Base-by-base conservation (phyloP, 495 filamentous ascomycete species). In the Cercophora sp. region DNA sequence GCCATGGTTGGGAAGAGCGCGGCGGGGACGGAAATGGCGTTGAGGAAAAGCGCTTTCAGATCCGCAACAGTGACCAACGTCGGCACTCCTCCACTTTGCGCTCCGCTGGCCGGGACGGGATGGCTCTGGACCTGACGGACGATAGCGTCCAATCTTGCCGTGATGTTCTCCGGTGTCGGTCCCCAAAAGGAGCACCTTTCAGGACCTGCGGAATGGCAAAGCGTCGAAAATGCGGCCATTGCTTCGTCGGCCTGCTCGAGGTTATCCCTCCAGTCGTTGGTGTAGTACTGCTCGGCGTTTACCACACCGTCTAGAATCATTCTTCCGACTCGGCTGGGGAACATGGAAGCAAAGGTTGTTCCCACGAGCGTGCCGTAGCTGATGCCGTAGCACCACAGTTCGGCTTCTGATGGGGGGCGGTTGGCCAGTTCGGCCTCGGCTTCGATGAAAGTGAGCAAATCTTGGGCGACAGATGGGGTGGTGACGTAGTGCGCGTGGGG, bases 341-440 rank as follows among this genome's bases (percentile, higher is more conserved):
- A 48, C 44, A 48, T 32, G 24, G 44, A 48, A 23, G 44, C 24
- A 11, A 48, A 48, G 24, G 44, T 32, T 2, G 44, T 34, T 3
- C 44, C 24, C 8, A 48, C 11, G 44, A 48, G 15, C 5, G 44
- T 48, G 15, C 44, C 44, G 27, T 48, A 48, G n/a, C 44, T 48
- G 44, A 48, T 48, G 24, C 44, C 44, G 16, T 48, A 48, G 24
- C 25, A 29, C 44, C 24, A 48, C 24, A 48, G n/a, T 16, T 48
- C 34, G 1, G 44, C 22, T 2, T 48, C 27, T 9, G 44, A 48
- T 23, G 44, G 22, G 8, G 8, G 1, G 15, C 20, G 25, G 3
- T 27, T 27, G 27, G 15, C 24, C n/a, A 22, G 20, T 22, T 19
- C 5, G 24, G 44, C 44, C n/a, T 48, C 27, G 3, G 44, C 44